These are phyloP conservation scores for Tricholoma terreum DNA, from an alignment of 768 basidiomycete genomes.

Conservation along the genomic window DNA sequence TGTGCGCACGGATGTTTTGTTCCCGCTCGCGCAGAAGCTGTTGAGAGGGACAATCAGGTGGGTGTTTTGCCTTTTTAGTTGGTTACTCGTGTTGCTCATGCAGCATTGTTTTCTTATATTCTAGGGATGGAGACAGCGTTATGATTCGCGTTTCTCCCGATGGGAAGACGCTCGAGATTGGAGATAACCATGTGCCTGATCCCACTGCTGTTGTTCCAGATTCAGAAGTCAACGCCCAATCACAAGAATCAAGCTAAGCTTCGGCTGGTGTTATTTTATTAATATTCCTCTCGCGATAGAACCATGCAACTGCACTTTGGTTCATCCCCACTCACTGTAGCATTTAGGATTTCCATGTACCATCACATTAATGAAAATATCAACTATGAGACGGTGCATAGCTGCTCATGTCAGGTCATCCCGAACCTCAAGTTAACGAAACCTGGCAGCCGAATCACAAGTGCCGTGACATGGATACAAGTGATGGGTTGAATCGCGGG, in stretches of 20 bases:
- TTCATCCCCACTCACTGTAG: neutral
- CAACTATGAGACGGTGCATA: no score
- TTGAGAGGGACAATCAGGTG: constrained; percentile 77
- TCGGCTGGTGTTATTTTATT: no score
- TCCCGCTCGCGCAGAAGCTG: constrained; percentile 78
- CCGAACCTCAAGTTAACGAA: no score
- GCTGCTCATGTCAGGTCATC: no score
- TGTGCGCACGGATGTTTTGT: constrained; percentile 76
- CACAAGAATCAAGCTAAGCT: neutral
- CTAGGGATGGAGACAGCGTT: constrained; percentile 67
- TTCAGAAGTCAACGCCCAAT: neutral
- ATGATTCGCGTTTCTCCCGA: constrained; percentile 47
- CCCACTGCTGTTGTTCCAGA: constrained; percentile 22
- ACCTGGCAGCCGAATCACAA: no score
- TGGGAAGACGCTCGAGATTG: constrained; percentile 45
- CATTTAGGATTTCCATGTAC: neutral
- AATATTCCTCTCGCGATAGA: no score
- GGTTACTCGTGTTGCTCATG: neutral
- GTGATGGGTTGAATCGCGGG: no score
- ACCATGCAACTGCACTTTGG: neutral
- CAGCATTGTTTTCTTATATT: neutral
- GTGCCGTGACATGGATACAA: no score
- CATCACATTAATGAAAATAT: no score
- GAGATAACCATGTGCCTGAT: constrained; percentile 62
- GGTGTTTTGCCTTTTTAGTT: constrained; percentile 11